Evolutionary conservation across 352 stramenopile species (phyloP), one percentile per base, ranked within the genome.

Genomic region (Phytopythium mirpurense): DNA sequence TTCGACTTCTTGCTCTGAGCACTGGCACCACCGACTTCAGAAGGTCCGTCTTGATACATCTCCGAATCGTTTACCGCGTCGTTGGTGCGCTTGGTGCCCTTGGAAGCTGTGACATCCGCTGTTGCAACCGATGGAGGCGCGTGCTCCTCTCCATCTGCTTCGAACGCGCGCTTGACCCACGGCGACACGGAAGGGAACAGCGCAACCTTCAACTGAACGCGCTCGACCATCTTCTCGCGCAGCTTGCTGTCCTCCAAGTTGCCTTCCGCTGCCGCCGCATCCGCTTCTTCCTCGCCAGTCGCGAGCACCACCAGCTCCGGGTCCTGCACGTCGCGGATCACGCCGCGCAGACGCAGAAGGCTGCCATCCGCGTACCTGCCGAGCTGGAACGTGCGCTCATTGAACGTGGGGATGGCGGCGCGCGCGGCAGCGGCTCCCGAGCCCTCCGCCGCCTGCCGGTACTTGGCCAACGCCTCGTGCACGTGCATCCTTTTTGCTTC

Each of bases 291-390:
- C 2, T 68, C 62, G 5, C 44, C 51, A 15, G 36, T 16, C 29
- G 51, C 42, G 19, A 88, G 49, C 42, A 79, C 43, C 45, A 91
- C 78, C 15, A 91, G 55, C 60, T 91, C 81, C 5, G 81, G 78
- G 61, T 90, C 78, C 34, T 81, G 72, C 51, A 91, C 74, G 56
- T 90, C 78, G 44, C 72, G 63, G n/a, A 91, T 64, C 31, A 89
- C 70, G 31, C 81, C 81, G 44, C 78, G 81, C 56, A 88, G 86
- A 35, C 69, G 68, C 51, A 91, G 67, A 52, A 85, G 40, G 14
- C 61, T 61, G 19, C 75, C 79, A 40, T 89, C 70, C 32, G 53
- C 54, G 62, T 91, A 91, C 42, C 44, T 62, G 19, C 81, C 81
- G 8, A 59, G 26, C 0, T 50, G 59, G 53, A 88, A 88, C 12